These are phyloP conservation scores for Ascochyta clinopodiicola DNA, from an alignment of 2,329 filamentous ascomycete species.

Conservation along the genomic window DNA sequence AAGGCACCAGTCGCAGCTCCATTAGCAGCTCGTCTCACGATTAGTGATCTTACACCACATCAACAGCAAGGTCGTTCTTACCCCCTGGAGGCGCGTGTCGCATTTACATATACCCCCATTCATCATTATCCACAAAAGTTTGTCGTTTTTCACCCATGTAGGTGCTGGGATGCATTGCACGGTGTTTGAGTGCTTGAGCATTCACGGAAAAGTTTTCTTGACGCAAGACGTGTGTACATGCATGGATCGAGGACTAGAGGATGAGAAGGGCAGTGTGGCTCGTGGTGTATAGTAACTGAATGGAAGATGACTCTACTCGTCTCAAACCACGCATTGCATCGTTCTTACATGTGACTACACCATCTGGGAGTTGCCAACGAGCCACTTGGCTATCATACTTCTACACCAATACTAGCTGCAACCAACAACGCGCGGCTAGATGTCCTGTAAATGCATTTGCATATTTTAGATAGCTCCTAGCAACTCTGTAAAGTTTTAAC, in stretches of 20 bases:
- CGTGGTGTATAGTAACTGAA: background rate
- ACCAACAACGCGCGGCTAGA: no score
- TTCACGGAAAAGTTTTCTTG: slow-evolving; percentile 10
- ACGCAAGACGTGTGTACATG: background rate
- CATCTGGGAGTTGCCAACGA: no score
- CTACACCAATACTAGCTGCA: no score
- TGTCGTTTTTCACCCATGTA: background rate
- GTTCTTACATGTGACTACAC: no score
- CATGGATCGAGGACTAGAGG: background rate
- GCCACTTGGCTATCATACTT: no score
- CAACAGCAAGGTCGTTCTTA: slow-evolving; percentile 3
- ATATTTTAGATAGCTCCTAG: no score
- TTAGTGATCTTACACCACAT: slow-evolving; percentile 1
- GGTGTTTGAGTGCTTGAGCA: slow-evolving; percentile 8
- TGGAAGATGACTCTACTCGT: background rate
- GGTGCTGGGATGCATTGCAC: slow-evolving; percentile 5
- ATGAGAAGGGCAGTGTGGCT: background rate
- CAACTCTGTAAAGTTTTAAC: no score
- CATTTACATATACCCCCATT: slow-evolving; percentile 17
- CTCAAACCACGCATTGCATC: no score
- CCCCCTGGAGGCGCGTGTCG: slow-evolving; percentile 8
- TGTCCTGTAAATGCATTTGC: no score
- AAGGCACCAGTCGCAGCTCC: slow-evolving; percentile 47
- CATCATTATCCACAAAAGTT: slow-evolving; percentile 18
- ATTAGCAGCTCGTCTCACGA: slow-evolving; percentile 46